A percentile compares a stretch with the other conserved stretches of the same genome.
Evolutionary conservation across 2,329 filamentous ascomycete genomes (phyloP).

Genomic region (Esteya vermicola): DNA sequence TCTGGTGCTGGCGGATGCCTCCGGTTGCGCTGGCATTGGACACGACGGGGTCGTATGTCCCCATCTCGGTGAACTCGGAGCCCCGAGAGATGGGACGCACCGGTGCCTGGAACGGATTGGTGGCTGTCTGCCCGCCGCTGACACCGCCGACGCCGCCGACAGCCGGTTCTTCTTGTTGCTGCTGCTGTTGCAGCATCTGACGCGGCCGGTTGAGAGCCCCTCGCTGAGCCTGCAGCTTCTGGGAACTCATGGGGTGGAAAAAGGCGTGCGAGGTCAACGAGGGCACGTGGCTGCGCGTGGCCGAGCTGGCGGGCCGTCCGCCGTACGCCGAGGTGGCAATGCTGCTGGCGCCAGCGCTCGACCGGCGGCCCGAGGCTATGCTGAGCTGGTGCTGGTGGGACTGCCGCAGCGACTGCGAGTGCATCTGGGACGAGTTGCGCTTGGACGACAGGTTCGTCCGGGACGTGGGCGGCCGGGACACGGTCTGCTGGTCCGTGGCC

Average conservation of each 20-base stretch:
- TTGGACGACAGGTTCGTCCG: constrained; percentile 35
- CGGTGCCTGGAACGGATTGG: constrained; percentile 12
- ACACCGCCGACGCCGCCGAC: not conserved
- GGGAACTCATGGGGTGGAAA: constrained; percentile 92
- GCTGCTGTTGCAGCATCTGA: constrained; percentile 7
- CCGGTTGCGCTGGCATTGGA: constrained; percentile 61
- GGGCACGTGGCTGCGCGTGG: constrained; percentile 77
- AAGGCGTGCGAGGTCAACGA: constrained; percentile 82
- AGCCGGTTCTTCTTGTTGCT: too few relatives aligned
- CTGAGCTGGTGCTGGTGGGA: too few relatives aligned
- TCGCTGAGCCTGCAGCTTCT: constrained; percentile 82
- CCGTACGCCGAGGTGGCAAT: constrained; percentile 23
- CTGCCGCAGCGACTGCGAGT: constrained; percentile 38
- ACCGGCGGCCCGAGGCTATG: constrained; percentile 29
- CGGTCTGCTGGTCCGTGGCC: constrained; percentile 26
- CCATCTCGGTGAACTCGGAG: constrained; percentile 66
- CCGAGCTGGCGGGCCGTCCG: constrained; percentile 49
- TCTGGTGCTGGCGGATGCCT: constrained; percentile 38
- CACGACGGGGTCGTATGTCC: constrained; percentile 54
- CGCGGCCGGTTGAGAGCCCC: constrained; percentile 33
- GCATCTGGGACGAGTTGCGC: constrained; percentile 20
- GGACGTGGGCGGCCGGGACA: constrained; percentile 41
- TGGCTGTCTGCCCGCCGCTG: not conserved
- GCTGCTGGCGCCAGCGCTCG: constrained; percentile 22
- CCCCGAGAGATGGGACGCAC: constrained; percentile 58